Conservation (phyloP, 805 yeast species). For the Starmerella khaoyaiensis region DNA sequence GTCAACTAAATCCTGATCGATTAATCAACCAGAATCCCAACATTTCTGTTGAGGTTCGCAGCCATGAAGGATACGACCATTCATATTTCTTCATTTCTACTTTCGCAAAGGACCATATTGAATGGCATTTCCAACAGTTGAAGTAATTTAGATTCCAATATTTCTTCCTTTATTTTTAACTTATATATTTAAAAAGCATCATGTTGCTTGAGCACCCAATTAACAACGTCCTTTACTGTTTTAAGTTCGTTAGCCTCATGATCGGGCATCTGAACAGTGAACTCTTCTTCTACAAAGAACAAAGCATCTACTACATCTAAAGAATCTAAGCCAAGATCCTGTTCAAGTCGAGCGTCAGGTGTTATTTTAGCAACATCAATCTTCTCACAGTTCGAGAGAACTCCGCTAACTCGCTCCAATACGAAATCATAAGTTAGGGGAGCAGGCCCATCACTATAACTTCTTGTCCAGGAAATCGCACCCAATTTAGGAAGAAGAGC, state of each 20-base stretch:
- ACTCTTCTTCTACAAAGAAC: slow-evolving; percentile 89
- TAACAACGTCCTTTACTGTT: slow-evolving; percentile 83
- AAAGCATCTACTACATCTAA: slow-evolving; percentile 89
- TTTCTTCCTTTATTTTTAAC: not conserved
- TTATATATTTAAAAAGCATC: slow-evolving; percentile 25
- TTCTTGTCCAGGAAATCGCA: too few species aligned
- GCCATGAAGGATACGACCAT: slow-evolving; percentile 81
- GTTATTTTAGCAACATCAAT: slow-evolving; percentile 30
- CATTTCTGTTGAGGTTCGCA: slow-evolving; percentile 44
- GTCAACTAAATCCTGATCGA: slow-evolving; percentile 65
- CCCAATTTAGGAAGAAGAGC: too few species aligned
- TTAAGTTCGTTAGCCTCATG: slow-evolving; percentile 82
- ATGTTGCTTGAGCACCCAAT: slow-evolving; percentile 52
- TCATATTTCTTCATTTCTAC: slow-evolving; percentile 74
- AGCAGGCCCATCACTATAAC: slow-evolving; percentile 36
- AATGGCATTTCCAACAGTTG: slow-evolving; percentile 45
- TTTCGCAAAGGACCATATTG: slow-evolving; percentile 72
- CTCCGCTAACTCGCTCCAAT: slow-evolving; percentile 66
- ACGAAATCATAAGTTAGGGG: slow-evolving; percentile 63
- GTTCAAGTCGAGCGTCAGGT: slow-evolving; percentile 31
- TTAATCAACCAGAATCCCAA: slow-evolving; percentile 48
- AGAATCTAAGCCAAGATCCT: slow-evolving; percentile 74
- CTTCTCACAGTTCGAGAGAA: slow-evolving; percentile 52
- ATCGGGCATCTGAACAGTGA: slow-evolving; percentile 32
- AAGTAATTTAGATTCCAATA: not conserved